A percentile compares a stretch with the other conserved stretches of the same genome.
Evolutionary conservation across 2,329 filamentous ascomycete genomes (phyloP).

Genomic region (Onygenales sp.): DNA sequence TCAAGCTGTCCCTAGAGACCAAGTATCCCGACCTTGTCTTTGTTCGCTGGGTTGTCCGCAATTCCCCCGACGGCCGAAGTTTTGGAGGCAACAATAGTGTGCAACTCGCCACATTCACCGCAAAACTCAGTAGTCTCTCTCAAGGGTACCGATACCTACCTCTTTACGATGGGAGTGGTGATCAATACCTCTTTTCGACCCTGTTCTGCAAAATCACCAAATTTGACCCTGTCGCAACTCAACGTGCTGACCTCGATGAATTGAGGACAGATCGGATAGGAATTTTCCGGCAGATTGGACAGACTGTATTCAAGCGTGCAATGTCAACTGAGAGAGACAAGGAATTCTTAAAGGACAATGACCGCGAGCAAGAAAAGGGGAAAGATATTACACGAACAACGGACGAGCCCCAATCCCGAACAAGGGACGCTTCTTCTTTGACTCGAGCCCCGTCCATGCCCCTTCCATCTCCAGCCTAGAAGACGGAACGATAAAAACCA

Average conservation of each 20-base stretch:
- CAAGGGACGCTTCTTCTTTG: background rate
- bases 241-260: conserved; percentile 28
- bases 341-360: conserved; percentile 9
- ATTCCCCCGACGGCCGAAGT: conserved; percentile 66
- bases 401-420: background rate
- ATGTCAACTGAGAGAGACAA: conserved; percentile 31
- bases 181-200: conserved; percentile 90
- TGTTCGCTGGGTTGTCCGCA: conserved; percentile 84
- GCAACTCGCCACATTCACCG: conserved; percentile 79
- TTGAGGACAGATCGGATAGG: conserved; percentile 31
- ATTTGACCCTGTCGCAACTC: conserved; percentile 39
- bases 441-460: background rate
- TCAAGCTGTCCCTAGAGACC: conserved; percentile 77
- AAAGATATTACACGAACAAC: background rate
- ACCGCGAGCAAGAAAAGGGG: conserved; percentile 2
- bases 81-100: conserved; percentile 53
- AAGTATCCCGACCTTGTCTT: conserved; percentile 91
- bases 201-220: conserved; percentile 82
- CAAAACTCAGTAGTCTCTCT: conserved; percentile 80
- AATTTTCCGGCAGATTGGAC: conserved; percentile 33
- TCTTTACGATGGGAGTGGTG: conserved; percentile 76
- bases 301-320: conserved; percentile 35
- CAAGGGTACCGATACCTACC: conserved; percentile 90
- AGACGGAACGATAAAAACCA: background rate
- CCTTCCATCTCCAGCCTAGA: background rate